Evolutionary conservation across 805 yeast genomes (phyloP).

Genomic region (Maudiozyma barnettii): DNA sequence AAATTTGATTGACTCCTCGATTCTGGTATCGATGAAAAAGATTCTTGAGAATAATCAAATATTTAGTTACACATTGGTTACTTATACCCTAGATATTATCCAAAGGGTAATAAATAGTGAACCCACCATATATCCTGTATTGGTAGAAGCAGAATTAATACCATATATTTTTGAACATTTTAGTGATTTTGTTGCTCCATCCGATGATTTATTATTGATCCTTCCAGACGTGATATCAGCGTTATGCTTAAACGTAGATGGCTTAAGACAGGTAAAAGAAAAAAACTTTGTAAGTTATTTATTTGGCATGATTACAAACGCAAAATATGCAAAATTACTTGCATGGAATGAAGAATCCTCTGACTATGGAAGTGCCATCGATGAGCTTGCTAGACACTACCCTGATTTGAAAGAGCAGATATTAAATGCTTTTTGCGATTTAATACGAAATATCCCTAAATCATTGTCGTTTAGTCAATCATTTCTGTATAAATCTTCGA

Average conservation of each 20-base stretch:
- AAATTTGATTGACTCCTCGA: constrained; percentile 75
- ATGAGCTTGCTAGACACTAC: constrained; percentile 76
- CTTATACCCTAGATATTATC: constrained; percentile 53
- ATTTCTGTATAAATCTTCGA: constrained; percentile 33
- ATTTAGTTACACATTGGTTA: constrained; percentile 60
- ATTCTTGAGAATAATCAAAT: constrained; percentile 46
- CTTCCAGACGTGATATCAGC: constrained; percentile 77
- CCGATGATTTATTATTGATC: constrained; percentile 47
- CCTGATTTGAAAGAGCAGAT: constrained; percentile 59
- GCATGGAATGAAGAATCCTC: constrained; percentile 44
- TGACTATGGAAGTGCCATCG: constrained; percentile 58
- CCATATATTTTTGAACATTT: constrained; percentile 54
- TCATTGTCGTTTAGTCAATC: constrained; percentile 31
- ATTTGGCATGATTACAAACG: constrained; percentile 43
- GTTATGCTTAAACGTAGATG: constrained; percentile 65
- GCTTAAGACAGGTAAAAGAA: constrained; percentile 46
- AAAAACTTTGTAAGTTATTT: constrained; percentile 33
- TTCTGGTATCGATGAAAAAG: constrained; percentile 51
- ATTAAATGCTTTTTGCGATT: constrained; percentile 35
- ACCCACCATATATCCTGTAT: constrained; percentile 76
- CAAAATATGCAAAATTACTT: constrained; percentile 44
- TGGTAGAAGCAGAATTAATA: constrained; percentile 69
- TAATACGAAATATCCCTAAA: constrained; percentile 42
- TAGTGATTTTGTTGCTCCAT: constrained; percentile 44
- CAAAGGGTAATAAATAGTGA: constrained; percentile 75